Base-by-base conservation (phyloP, 805 yeast genomes). In the Ogataea philodendri region DNA sequence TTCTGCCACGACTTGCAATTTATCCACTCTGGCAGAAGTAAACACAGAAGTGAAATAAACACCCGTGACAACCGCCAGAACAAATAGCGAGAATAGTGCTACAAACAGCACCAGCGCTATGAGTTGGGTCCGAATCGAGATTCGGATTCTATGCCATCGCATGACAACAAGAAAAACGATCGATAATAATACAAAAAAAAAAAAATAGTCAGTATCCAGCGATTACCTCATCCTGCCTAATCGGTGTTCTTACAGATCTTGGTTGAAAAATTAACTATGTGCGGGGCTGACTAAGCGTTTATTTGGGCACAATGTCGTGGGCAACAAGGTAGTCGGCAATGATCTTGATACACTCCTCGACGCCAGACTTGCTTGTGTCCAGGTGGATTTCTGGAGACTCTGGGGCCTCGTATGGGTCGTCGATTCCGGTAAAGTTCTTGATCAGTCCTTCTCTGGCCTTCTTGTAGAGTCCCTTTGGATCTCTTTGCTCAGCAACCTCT, bases 401-500 rank as follows among this genome's bases (percentile, higher is more conserved):
- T 32, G 97, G 97, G 3, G 84, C 93, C 69, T 89, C 97, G 61
- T 89, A 89, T 23, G 97, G 97, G 8, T 96, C 97, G 46, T 88
- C 80, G 39, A 89, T 83, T 39, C 97, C 97, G 10, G 97, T 89
- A 67, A 89, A 89, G 57, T 89, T 95, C 65, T 85, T 85, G 61
- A 89, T 89, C 43, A 83, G 67, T 22, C 97, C 97, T 55, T 88
- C 93, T 62, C 97, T 79, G 11, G 97, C 97, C 73, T 90, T 90
- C 66, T 88, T 88, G 70, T 90, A 90, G 49, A 90, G 69, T 9
- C 97, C 97, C 69, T 90, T 90, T 46, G 97, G 97, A 63, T 90
- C 97, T 67, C 97, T 85, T 63, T 86, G 75, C 70, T 90, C 97
- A 32, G 97, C 97, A 44, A 90, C 87, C 54, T 82, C 88, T 33